Conservation (phyloP, 148 eudicot genomes). For the Dianthus caryophyllus region DNA sequence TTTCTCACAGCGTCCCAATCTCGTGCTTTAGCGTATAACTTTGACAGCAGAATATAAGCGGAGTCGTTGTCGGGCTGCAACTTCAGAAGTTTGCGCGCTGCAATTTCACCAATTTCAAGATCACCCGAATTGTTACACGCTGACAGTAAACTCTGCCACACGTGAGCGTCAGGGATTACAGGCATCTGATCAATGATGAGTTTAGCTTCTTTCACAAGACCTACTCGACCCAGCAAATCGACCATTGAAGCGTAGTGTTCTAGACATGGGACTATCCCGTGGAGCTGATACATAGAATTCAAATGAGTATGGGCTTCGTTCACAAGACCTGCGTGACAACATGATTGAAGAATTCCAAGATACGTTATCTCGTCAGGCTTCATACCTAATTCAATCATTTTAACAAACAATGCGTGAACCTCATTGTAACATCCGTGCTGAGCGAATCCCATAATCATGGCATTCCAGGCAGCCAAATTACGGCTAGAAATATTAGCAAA, state of each 20-base stretch:
- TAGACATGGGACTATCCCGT: conserved; percentile 44
- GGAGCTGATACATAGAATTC: conserved; percentile 41
- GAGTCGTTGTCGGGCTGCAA: conserved; percentile 61
- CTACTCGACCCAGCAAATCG: conserved; percentile 53
- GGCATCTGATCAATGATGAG: conserved; percentile 48
- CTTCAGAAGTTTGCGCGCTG: conserved; percentile 43
- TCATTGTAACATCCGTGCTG: conserved; percentile 40
- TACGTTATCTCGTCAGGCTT: conserved; percentile 56
- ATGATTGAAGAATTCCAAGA: conserved; percentile 56
- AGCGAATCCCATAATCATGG: conserved; percentile 59
- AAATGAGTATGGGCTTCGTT: conserved; percentile 43
- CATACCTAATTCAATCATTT: conserved; percentile 32
- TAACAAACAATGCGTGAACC: conserved; percentile 29
- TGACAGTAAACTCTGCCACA: conserved; percentile 59
- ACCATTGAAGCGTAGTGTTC: conserved; percentile 58
- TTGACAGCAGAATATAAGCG: conserved; percentile 47
- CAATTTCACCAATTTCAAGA: conserved; percentile 42
- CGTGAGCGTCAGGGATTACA: conserved; percentile 46
- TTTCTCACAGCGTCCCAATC: conserved; percentile 43
- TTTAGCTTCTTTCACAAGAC: conserved; percentile 49
- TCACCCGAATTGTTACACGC: conserved; percentile 40
- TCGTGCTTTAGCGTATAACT: conserved; percentile 42
- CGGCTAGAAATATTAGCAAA: conserved; percentile 27
- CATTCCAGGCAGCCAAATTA: conserved; percentile 58
- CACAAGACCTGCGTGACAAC: conserved; percentile 50